Percentiles rank a stretch among this genome's conserved stretches.
Evolutionary conservation across 148 eudicot genomes (phyloP).

Genomic region (Polygonum maritimum): DNA sequence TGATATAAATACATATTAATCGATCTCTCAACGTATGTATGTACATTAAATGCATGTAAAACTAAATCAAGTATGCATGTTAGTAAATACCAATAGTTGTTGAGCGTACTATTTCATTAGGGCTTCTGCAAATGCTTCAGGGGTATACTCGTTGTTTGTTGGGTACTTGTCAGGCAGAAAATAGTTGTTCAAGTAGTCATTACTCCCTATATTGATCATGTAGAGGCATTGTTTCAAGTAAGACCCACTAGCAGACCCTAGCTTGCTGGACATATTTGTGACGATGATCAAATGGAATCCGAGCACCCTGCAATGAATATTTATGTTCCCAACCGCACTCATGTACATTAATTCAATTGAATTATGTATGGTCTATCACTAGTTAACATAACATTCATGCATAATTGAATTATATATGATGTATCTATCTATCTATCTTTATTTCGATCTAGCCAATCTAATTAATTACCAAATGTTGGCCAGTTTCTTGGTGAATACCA

Average conservation of each 20-base stretch:
- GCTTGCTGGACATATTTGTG: background rate
- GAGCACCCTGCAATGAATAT: background rate
- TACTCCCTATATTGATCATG: conserved; percentile 9
- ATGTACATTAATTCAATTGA: too few relatives aligned
- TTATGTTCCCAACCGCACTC: too few relatives aligned
- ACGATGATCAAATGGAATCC: background rate
- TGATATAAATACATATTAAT: background rate
- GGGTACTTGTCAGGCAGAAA: background rate
- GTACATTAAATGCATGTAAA: too few relatives aligned
- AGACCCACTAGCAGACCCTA: background rate
- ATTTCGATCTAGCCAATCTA: background rate
- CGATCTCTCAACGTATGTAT: too few relatives aligned
- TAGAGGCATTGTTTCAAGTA: conserved; percentile 6
- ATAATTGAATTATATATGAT: too few relatives aligned
- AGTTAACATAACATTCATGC: too few relatives aligned
- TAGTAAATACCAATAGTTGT: background rate
- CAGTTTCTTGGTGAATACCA: conserved; percentile 8
- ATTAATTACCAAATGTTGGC: background rate
- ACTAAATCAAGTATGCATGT: too few relatives aligned
- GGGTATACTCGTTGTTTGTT: background rate
- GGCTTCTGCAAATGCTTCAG: background rate
- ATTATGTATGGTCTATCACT: too few relatives aligned
- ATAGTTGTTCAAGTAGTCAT: conserved; percentile 18
- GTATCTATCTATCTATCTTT: background rate
- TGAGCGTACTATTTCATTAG: conserved; percentile 4